Base-by-base conservation (phyloP, 805 yeast genomes). In the Metschnikowia lunata region DNA sequence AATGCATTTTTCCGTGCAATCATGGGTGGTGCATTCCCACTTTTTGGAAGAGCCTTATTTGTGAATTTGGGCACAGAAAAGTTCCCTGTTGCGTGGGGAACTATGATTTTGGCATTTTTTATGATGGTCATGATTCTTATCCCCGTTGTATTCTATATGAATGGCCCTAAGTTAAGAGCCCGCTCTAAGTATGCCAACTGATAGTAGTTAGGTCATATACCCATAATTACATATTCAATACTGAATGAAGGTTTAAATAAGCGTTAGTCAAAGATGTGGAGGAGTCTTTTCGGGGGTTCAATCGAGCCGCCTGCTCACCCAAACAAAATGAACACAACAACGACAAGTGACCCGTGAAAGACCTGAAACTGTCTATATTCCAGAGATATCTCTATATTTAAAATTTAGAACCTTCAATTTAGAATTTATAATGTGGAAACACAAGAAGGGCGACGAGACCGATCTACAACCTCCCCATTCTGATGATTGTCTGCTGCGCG, bases 21-120 rank as follows among this genome's bases (percentile, higher is more conserved):
- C 8, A 45, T 50, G 48, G 54, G 51, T 6, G 54, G 51, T 4
- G 51, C 54, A 5, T 50, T 50, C 46, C 54, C 54, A 4, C 46
- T 50, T n/a, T 47, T 50, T 23, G 51, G 48, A 10, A 39, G 37
- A 18, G 43, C 49, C 26, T 37, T 50, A 47, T 50, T 44, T 26
- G 30, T n/a, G 13, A 47, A 47, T 34, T 36, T 44, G 38, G 30
- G 37, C 34, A 36, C 39, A 1, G 23, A 39, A 8, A 46, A 38
- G 36, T 47, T 36, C 14, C 44, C 47, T 13, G 48, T 47, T 7
- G 51, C 47, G 3, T 47, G 54, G 51, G 54, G 49, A 8, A 40
- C 49, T 2, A 42, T 42, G 47, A 18, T 50, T 15, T 45, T 50
- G 36, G 49, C 46, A 10, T 36, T 44, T 26, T 13, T 42, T 13